Evolutionary conservation across 2,329 filamentous ascomycete genomes (phyloP), one percentile per base, ranked within the genome.

Genomic region (Chaetomium sp.): DNA sequence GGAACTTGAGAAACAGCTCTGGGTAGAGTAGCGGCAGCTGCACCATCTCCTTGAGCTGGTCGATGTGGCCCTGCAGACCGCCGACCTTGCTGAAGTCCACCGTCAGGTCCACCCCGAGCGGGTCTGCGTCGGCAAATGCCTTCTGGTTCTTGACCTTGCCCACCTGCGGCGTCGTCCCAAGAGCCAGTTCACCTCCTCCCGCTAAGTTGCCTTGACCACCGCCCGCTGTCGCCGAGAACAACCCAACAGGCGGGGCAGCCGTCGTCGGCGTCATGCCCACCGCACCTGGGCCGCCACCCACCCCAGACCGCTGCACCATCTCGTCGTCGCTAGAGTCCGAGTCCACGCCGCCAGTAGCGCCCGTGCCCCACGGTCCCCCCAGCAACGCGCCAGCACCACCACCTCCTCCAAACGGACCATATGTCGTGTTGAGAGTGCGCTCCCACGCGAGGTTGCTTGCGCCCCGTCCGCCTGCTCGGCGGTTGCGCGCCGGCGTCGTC

Each of bases 41-140:
- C 14, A 99, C 92, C 94, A 99, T 99, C 73, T 99, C 94, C 72
- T 99, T 97, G 59, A 99, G 79, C 70, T 96, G 90, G 68, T 96
- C 91, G 68, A 99, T 96, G 68, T 97, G 92, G 38, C 89, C 87
- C 68, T 95, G 86, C 45, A 99, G 75, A 42, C 94, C 94, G 67
- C 94, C 94, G 54, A 99, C 91, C 62, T 91, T 89, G 70, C 89
- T 92, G 69, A 99, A 96, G 67, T 91, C 91, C 59, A 99, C 90
- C 66, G 84, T 92, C 67, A 92, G 76, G 67, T 97, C 91, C 37
- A 99, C 91, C 8, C 94, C 94, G 3, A 99, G 80, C 45, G 94
- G 94, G 68, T 97, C 94, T 3, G 91, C 89, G 73, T 99, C 94
- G 27, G 92, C 92, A 48, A 96, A 79, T 4, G 89, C 86, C 69